Evolutionary conservation across 805 yeast species (phyloP), one percentile per base, ranked within the genome.

Genomic region (Kodamaea leandrae): DNA sequence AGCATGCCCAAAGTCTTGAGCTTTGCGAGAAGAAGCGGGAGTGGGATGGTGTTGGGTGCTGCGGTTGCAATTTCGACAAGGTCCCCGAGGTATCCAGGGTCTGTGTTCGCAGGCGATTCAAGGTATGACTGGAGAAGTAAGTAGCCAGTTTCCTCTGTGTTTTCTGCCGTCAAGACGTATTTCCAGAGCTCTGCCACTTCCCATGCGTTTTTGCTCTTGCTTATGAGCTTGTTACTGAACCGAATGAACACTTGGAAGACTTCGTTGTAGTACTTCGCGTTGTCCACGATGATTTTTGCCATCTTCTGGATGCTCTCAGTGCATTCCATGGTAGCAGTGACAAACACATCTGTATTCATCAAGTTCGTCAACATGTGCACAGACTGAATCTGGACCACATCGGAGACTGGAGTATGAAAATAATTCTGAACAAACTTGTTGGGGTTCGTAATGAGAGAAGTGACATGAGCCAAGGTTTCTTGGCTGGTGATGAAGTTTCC

Each of bases 311-410:
- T 7, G 13, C 10, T 4, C 4, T 6, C 21, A 9, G 10, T 14
- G 26, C 61, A 53, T 6, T 41, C 42, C 3, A 54, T 18, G 2
- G 54, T 42, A 2, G 30, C 25, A 3, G 18, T 9, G 18, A 40
- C 27, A 35, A 32, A 35, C 16, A 9, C 32, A 5, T 34, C 6
- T 54, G 51, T 45, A 1, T 37, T 51, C 44, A 67, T 37, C 19
- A 60, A 32, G 44, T 68, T 64, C 34, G 53, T 63, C 36, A 68
- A 48, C 42, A 64, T 43, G 46, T 69, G 74, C 33, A 61, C 48
- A 4, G 63, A 53, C 47, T 69, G 74, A 41, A 52, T 54, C 40
- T 65, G 72, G 4, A 68, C 55, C 5, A 68, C 55, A 41, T 69
- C 74, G 19, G 50, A 51, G 41, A 61, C 54, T 1, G 39, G 38